phyloP scores from a whole-genome alignment of 2,329 filamentous ascomycete species.

The Colletotrichum tropicicola region DNA sequence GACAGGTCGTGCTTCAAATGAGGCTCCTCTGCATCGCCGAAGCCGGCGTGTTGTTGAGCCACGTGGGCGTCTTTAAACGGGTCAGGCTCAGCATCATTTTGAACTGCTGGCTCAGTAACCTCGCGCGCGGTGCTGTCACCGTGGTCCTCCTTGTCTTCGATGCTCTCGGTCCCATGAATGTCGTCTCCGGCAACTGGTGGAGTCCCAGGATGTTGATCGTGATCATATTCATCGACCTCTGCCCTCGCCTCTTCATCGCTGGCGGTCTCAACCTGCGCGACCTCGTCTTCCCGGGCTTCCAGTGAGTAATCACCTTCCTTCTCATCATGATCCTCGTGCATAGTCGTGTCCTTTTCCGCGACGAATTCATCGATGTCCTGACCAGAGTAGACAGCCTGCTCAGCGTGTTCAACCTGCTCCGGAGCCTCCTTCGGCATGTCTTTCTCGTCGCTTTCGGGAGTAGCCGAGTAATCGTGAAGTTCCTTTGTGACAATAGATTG shows the following conservation, averaged over 20 bases:
- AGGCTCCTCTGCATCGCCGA: neutral
- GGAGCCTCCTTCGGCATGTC: no score
- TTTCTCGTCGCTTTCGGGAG: no score
- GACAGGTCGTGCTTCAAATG: neutral
- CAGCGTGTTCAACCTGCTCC: no score
- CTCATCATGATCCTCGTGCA: neutral
- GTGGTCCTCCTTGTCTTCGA: neutral
- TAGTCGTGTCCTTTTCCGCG: neutral
- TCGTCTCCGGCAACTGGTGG: neutral
- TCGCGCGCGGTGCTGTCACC: neutral
- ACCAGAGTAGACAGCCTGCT: no score
- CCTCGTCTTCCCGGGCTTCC: neutral
- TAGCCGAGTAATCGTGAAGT: no score
- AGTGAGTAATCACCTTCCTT: neutral
- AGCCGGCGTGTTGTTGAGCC: neutral
- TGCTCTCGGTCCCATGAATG: neutral
- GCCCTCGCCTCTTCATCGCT: neutral
- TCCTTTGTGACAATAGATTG: no score
- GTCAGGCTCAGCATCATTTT: no score
- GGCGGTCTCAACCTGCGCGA: neutral
- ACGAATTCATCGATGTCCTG: neutral
- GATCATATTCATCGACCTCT: neutral
- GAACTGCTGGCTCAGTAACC: neutral
- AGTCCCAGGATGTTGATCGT: no score
- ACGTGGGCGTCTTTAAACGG: neutral